Conservation (phyloP, 2,329 filamentous ascomycete genomes). For the Plectosphaerella sp. region DNA sequence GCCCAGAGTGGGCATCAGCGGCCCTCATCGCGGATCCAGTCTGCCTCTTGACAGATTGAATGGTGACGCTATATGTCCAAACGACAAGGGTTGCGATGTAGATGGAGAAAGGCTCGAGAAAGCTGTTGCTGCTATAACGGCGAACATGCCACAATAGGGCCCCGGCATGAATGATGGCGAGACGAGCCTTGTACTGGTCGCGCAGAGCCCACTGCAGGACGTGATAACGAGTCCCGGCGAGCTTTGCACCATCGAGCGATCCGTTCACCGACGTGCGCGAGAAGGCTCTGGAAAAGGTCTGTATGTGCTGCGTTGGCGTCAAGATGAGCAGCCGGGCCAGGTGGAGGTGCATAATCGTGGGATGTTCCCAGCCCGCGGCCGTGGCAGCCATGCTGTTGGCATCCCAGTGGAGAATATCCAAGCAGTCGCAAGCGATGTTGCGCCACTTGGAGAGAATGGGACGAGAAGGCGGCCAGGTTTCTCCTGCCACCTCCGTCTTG, state of each 20-base stretch:
- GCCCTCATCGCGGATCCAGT: neutral
- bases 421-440: slow-evolving; percentile 37
- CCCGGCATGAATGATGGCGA: slow-evolving; percentile 38
- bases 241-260: neutral
- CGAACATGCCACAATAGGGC: slow-evolving; percentile 40
- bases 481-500: neutral
- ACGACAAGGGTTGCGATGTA: slow-evolving; percentile 31
- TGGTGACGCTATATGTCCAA: slow-evolving; percentile 30
- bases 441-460: slow-evolving; percentile 26
- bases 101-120: slow-evolving; percentile 32
- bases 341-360: slow-evolving; percentile 52
- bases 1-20: slow-evolving; percentile 4
- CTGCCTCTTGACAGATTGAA: slow-evolving; percentile 2
- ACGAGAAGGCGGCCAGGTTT: slow-evolving; percentile 10
- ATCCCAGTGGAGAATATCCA: slow-evolving; percentile 55
- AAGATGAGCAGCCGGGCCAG: slow-evolving; percentile 47
- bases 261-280: neutral
- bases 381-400: slow-evolving; percentile 47
- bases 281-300: slow-evolving; percentile 23
- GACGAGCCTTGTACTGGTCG: slow-evolving; percentile 38
- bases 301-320: slow-evolving; percentile 40
- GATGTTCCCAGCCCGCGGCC: slow-evolving; percentile 45
- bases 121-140: slow-evolving; percentile 33
- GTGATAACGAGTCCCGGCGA: neutral
- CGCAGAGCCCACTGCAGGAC: slow-evolving; percentile 12